These are phyloP conservation scores for Diaporthe australafricana DNA, from an alignment of 2,329 filamentous ascomycete genomes.

Conservation along the genomic window DNA sequence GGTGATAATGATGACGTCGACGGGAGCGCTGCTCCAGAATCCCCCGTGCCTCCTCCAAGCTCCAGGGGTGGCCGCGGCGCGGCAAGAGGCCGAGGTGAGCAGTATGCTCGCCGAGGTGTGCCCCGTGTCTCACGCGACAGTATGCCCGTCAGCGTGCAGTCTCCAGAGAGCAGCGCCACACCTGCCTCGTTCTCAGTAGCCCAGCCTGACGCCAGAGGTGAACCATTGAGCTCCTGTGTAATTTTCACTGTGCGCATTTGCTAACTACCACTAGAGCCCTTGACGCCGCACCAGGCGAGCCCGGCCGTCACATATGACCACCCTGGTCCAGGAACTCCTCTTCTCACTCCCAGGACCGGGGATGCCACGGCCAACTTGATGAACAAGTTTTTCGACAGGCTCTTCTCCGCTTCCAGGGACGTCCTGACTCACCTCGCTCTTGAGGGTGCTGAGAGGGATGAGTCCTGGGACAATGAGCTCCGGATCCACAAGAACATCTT, in stretches of 20 bases:
- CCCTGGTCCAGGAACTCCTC: background rate
- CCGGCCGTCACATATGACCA: constrained; percentile 25
- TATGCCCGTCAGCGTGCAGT: constrained; percentile 23
- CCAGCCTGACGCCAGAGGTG: constrained; percentile 17
- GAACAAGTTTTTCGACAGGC: constrained; percentile 36
- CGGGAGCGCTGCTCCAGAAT: background rate
- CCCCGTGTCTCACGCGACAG: constrained; percentile 16
- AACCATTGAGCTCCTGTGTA: background rate
- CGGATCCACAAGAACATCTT: constrained; percentile 30
- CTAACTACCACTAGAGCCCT: constrained; percentile 21
- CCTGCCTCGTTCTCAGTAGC: constrained; percentile 15
- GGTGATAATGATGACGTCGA: constrained; percentile 22
- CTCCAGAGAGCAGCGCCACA: background rate
- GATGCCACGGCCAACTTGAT: constrained; percentile 35
- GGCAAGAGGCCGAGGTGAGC: constrained; percentile 13
- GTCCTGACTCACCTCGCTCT: constrained; percentile 29
- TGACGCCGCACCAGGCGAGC: constrained; percentile 30
- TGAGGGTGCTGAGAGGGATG: constrained; percentile 25
- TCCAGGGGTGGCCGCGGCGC: constrained; percentile 16
- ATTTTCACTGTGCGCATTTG: background rate
- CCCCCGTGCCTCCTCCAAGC: constrained; percentile 18
- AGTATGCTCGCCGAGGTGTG: constrained; percentile 31
- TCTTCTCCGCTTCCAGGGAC: constrained; percentile 23
- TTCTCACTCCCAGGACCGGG: constrained; percentile 28
- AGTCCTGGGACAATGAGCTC: constrained; percentile 32